Conservation (phyloP, 2,329 filamentous ascomycete species). For the Monilinia laxa region DNA sequence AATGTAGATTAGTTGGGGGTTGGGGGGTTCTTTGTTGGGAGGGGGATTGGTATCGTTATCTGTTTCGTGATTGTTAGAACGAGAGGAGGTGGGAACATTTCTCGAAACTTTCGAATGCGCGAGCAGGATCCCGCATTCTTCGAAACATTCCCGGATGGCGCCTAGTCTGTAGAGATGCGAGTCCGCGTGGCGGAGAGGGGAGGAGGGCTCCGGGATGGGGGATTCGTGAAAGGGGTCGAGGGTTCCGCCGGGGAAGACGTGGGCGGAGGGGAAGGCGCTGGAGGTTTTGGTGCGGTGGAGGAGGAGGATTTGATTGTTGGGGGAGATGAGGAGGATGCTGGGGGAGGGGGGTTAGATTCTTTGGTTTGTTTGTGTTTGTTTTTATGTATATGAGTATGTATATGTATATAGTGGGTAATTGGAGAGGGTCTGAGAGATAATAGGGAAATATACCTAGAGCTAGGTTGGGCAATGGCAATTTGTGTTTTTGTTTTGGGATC, state of each 20-base stretch:
- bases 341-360: constrained; percentile 17
- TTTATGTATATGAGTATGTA: no score
- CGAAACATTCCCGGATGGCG: constrained; percentile 88
- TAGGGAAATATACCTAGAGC: constrained; percentile 53
- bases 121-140: constrained; percentile 88
- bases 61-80: no score
- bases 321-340: constrained; percentile 81
- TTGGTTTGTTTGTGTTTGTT: no score
- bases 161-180: constrained; percentile 73
- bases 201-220: constrained; percentile 46
- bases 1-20: no score
- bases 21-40: no score
- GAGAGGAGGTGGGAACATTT: no score
- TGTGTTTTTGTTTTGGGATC: constrained; percentile 31
- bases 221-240: constrained; percentile 78
- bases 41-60: no score
- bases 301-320: constrained; percentile 81
- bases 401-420: no score
- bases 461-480: constrained; percentile 56
- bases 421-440: no score
- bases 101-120: background rate
- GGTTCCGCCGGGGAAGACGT: constrained; percentile 93
- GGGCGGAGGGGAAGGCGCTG: constrained; percentile 81
- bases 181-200: constrained; percentile 65
- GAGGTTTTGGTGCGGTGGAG: constrained; percentile 83